Conservation (phyloP, 371 early-diverging fungal species). For the Rhizopus stolonifer region DNA sequence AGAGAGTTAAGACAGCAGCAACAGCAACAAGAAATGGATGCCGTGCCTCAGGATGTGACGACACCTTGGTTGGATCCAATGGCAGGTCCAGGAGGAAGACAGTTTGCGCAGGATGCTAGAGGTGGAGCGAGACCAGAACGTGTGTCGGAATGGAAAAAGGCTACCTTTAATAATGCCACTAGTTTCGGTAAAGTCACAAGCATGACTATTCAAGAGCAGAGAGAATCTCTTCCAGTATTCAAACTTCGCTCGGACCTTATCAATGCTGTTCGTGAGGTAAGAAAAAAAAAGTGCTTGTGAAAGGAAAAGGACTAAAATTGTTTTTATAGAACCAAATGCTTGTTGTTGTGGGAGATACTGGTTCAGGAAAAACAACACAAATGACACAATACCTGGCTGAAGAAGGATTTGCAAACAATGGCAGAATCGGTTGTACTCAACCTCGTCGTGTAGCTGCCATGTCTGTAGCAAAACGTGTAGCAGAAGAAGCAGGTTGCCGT, state of each 20-base stretch:
- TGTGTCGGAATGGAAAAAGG: slow-evolving; percentile 93
- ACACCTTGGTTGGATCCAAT: slow-evolving; percentile 95
- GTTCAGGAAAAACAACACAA: slow-evolving; percentile 99
- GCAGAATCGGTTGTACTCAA: slow-evolving; percentile 98
- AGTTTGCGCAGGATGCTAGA: slow-evolving; percentile 88
- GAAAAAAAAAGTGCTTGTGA: neutral
- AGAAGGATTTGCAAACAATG: slow-evolving; percentile 81
- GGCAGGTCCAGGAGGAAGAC: slow-evolving; percentile 82
- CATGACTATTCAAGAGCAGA: slow-evolving; percentile 89
- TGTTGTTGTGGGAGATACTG: slow-evolving; percentile 96
- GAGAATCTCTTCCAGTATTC: slow-evolving; percentile 87
- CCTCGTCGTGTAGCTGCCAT: slow-evolving; percentile 99
- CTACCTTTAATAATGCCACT: slow-evolving; percentile 83
- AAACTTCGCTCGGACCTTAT: slow-evolving; percentile 79
- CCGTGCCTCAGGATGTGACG: slow-evolving; percentile 88
- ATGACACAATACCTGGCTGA: slow-evolving; percentile 98
- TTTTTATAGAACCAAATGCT: slow-evolving; percentile 76
- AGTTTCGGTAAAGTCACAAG: slow-evolving; percentile 91
- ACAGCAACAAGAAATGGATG: slow-evolving; percentile 83
- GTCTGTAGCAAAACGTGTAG: slow-evolving; percentile 98
- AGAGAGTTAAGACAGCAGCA: slow-evolving; percentile 87
- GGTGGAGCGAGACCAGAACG: slow-evolving; percentile 63
- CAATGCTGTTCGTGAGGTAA: slow-evolving; percentile 74
- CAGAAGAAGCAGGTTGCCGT: slow-evolving; percentile 95
- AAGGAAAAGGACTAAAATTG: neutral